Percentiles rank a stretch among this genome's conserved stretches.
These are phyloP conservation scores for Yarrowia galli DNA, from an alignment of 1,139 yeast genomes.

Conservation along the genomic window DNA sequence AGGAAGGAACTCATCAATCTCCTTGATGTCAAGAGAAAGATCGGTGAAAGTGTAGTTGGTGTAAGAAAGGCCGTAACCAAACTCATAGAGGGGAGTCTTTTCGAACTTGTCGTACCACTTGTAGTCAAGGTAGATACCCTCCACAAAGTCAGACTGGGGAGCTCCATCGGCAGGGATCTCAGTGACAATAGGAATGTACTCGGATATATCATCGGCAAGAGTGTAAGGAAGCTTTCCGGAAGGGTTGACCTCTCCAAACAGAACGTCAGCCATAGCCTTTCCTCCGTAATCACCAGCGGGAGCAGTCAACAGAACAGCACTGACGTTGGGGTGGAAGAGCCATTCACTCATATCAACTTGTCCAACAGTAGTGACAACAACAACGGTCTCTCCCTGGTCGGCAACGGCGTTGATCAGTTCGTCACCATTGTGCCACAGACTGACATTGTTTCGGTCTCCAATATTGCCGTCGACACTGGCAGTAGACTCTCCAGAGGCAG, in stretches of 20 bases:
- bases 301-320: slow-evolving; percentile 8
- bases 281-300: slow-evolving; percentile 22
- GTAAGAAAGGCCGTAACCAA: slow-evolving; percentile 3
- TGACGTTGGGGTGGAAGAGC: background rate
- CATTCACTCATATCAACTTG: slow-evolving; percentile 2
- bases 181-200: slow-evolving; percentile 15
- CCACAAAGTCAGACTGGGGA: slow-evolving; percentile 8
- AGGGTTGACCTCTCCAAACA: slow-evolving; percentile 17
- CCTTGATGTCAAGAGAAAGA: background rate
- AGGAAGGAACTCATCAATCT: slow-evolving; percentile 53
- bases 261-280: background rate
- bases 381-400: background rate
- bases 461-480: background rate
- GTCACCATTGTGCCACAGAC: slow-evolving; percentile 19
- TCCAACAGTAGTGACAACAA: slow-evolving; percentile 15
- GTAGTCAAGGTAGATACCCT: slow-evolving; percentile 11
- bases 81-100: background rate
- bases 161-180: slow-evolving; percentile 10
- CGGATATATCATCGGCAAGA: background rate
- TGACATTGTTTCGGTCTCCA: slow-evolving; percentile 20
- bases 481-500: slow-evolving; percentile 15
- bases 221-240: slow-evolving; percentile 20
- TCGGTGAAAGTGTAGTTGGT: background rate
- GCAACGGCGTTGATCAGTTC: slow-evolving; percentile 1
- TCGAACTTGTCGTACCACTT: slow-evolving; percentile 1